Evolutionary conservation across 2,329 filamentous ascomycete species (phyloP), one percentile per base, ranked within the genome.

Genomic region (Venturia carpophila): DNA sequence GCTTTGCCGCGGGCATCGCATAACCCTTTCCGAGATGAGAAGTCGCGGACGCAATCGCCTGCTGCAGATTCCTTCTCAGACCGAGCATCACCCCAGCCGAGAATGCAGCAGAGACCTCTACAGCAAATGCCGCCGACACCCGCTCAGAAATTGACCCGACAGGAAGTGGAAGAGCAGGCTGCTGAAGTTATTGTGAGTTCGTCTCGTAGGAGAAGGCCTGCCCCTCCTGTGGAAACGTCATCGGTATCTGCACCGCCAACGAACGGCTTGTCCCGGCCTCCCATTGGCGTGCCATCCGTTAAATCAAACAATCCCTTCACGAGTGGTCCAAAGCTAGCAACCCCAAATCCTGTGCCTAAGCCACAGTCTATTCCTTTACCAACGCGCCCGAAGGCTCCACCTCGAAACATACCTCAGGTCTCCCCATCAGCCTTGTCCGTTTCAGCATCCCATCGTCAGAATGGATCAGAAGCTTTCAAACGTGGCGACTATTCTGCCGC

Each of bases 401-500:
- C 80, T 47, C 82, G 87, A 17, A 80, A 82, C 43, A 80, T 90
- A 42, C 92, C 93, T 1, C 73, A 82, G 1, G 79, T 95, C 15
- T 87, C 90, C 4, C 78, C 87, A 1, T 82, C 86, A 7, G 87
- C 87, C 0, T 80, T 97, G 21, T 84, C 88, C 68, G 85, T 85
- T 4, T 96, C 91, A 11, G 88, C 88, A n/a, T 83, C 85, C 60
- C 85, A 94, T 71, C 89, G 94, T 17, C 82, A 88, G 60, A 87
- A 87, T 68, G 94, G 93, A 21, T 91, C 92, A 11, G 88, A 89
- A 64, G 90, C 95, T 69, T 97, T 96, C 79, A 97, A 97, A 76
- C 86, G 91, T 43, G 94, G 94, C 42, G 94, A 99, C 75, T 99
- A 91, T 75, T 88, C 90, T 21, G 84, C 89, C 11, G 94, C 94